phyloP scores from a whole-genome alignment of 345 rosid species.

The Eucalyptus regnans region DNA sequence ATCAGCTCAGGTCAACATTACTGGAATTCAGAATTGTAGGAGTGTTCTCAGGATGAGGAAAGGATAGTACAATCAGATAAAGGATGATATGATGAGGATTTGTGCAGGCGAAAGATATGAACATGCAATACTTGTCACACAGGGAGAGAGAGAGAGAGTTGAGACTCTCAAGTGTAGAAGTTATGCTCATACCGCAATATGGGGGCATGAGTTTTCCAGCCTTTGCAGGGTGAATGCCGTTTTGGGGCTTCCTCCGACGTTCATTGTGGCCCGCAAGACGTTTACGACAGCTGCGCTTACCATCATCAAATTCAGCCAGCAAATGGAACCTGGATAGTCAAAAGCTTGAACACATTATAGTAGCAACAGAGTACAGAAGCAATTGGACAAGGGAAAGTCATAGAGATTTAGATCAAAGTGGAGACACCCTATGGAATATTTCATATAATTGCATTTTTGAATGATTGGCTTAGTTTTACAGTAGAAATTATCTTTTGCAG shows the following conservation, averaged over 20 bases:
- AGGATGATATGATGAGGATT: neutral
- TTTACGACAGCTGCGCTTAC: slow-evolving; percentile 82
- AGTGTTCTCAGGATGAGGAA: neutral
- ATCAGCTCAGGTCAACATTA: neutral
- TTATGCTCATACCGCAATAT: slow-evolving; percentile 25
- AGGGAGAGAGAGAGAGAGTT: neutral
- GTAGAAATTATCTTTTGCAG: neutral
- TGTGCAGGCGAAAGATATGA: neutral
- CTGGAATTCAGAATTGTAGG: neutral
- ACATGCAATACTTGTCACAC: neutral
- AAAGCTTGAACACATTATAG: neutral
- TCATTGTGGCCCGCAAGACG: slow-evolving; percentile 84
- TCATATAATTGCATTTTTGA: neutral
- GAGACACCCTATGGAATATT: neutral
- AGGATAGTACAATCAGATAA: neutral
- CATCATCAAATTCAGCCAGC: slow-evolving; percentile 82
- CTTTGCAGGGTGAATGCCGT: slow-evolving; percentile 14
- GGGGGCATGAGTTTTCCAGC: slow-evolving; percentile 25
- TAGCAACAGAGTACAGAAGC: neutral
- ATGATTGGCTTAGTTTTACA: neutral
- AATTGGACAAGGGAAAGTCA: neutral
- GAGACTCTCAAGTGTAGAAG: neutral
- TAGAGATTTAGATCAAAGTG: neutral
- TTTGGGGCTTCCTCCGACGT: slow-evolving; percentile 82
- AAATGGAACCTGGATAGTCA: slow-evolving; percentile 60